Base-by-base conservation (phyloP, 805 yeast species). In the Sugiyamaella americana region DNA sequence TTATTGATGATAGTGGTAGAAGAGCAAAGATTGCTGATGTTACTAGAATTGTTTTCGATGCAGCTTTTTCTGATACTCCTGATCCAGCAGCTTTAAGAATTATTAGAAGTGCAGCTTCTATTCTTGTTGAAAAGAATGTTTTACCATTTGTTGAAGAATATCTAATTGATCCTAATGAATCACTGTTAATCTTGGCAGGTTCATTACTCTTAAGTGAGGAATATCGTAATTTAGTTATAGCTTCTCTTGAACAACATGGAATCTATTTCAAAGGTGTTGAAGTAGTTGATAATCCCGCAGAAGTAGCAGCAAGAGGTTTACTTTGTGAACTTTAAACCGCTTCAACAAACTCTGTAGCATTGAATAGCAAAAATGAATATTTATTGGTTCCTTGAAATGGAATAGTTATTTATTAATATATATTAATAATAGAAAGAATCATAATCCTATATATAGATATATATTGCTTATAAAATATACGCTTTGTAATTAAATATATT, bases 101-200 rank as follows among this genome's bases (percentile, higher is more conserved):
- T 16, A n/a, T 38, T 29, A 38, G 35, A 17, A 47, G 42, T 5
- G 50, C 52, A 19, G 56, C 51, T 8, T 23, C 18, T 10, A 30
- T 43, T 11, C 37, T 51, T 32, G 44, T 38, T 2, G 13, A 39
- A 19, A 17, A 16, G n/a, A 34, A 41, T 3, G 40, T 46, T 3
- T n/a, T 11, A 16, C 47, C 43, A 3, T 38, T 50, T 21, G n/a
- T 41, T 4, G 39, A 29, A 39, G 43, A 43, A 8, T 42, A 43
- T 10, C 32, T 41, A 4, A 38, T 48, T 16, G 43, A 41, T 20
- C 32, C 32, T 8, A 13, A 13, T 26, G 11, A 26, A 13, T 44
- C 54, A 3, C 39, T 53, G 17, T 47, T 54, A 32, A 41, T 50
- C 26, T 20, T 48, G 6, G 51, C 46, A 19, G 58, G 58, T 13